Conservation (phyloP, 805 yeast genomes). For the Saccharomycopsis amapae region DNA sequence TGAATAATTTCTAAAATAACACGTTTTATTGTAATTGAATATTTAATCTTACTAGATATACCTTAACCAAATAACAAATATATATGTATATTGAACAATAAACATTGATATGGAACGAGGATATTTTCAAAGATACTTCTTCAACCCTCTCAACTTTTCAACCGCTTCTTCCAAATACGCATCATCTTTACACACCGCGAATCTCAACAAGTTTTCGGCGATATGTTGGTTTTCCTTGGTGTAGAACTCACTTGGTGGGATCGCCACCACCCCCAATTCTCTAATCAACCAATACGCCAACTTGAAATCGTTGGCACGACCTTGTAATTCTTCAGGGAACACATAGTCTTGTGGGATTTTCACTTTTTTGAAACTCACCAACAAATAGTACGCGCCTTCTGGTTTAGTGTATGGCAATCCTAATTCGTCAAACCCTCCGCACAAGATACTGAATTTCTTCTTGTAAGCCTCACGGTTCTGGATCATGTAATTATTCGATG, state of each 20-base stretch:
- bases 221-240: slow-evolving; percentile 60
- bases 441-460: slow-evolving; percentile 66
- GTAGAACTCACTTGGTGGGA: slow-evolving; percentile 96
- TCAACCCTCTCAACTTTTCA: slow-evolving; percentile 59
- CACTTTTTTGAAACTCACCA: slow-evolving; percentile 81
- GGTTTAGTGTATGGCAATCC: slow-evolving; percentile 85
- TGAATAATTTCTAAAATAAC: no score
- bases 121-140: slow-evolving; percentile 35
- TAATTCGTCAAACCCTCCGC: slow-evolving; percentile 74
- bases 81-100: no score
- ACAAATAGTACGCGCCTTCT: slow-evolving; percentile 88
- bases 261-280: slow-evolving; percentile 90
- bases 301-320: slow-evolving; percentile 77
- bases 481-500: slow-evolving; percentile 57
- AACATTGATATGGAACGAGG: no score
- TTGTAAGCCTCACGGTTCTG: slow-evolving; percentile 60
- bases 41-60: no score
- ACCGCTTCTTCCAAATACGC: slow-evolving; percentile 75
- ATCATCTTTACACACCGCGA: slow-evolving; percentile 95
- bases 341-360: slow-evolving; percentile 66
- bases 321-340: slow-evolving; percentile 62
- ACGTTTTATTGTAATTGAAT: no score
- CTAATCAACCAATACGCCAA: slow-evolving; percentile 88
- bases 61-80: no score
- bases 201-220: slow-evolving; percentile 80